Conservation (phyloP, 2,329 filamentous ascomycete genomes). For the Fusarium buharicum region DNA sequence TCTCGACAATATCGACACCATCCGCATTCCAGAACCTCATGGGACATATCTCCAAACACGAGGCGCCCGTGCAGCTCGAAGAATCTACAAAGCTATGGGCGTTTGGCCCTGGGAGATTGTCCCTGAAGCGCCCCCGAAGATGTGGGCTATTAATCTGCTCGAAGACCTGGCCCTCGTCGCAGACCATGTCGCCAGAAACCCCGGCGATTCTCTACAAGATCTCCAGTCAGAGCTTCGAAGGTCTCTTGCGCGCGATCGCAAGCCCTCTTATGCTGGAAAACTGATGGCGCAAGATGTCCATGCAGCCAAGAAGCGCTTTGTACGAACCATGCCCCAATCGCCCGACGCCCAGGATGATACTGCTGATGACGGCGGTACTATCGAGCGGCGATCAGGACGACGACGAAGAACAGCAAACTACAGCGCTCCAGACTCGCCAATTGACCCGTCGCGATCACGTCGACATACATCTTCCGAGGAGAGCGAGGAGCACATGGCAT, state of each 20-base stretch:
- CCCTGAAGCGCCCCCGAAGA: slow-evolving; percentile 45
- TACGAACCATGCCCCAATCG: slow-evolving; percentile 36
- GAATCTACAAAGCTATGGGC: slow-evolving; percentile 44
- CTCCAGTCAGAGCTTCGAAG: slow-evolving; percentile 42
- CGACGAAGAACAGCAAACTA: slow-evolving; percentile 38
- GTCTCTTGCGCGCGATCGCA: slow-evolving; percentile 45
- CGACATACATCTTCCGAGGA: slow-evolving; percentile 39
- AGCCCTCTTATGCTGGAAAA: slow-evolving; percentile 46
- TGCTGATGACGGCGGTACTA: slow-evolving; percentile 29
- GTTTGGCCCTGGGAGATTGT: slow-evolving; percentile 47
- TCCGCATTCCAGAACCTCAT: slow-evolving; percentile 44
- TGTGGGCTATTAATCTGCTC: slow-evolving; percentile 47
- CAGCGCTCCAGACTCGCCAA: slow-evolving; percentile 35
- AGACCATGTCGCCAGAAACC: slow-evolving; percentile 45
- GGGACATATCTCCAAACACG: slow-evolving; percentile 41
- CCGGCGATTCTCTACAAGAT: slow-evolving; percentile 42
- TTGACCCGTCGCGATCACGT: slow-evolving; percentile 28
- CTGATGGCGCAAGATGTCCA: slow-evolving; percentile 47
- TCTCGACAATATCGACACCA: slow-evolving; percentile 40
- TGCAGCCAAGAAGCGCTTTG: slow-evolving; percentile 46
- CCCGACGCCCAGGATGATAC: slow-evolving; percentile 39
- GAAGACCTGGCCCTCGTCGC: slow-evolving; percentile 45
- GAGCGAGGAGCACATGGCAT: slow-evolving; percentile 42
- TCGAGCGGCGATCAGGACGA: slow-evolving; percentile 39
- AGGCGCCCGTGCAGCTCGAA: slow-evolving; percentile 43